Evolutionary conservation across 768 basidiomycete species (phyloP), one percentile per base, ranked within the genome.

Genomic region (Auriscalpium vulgare): DNA sequence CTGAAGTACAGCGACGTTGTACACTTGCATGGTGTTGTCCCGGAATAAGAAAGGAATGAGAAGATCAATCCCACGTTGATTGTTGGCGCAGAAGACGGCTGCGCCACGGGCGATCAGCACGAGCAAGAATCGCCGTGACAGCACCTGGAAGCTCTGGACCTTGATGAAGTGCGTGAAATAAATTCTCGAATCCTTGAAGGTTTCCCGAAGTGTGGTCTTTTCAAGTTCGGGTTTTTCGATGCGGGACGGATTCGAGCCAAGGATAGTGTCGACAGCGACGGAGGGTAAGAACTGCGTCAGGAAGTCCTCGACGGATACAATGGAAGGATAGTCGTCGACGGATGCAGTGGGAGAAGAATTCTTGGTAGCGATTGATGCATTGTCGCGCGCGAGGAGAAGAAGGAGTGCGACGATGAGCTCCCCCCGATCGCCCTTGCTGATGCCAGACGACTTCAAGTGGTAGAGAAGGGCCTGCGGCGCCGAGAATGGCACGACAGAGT

Each of bases 371-470:
- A 29, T 29, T 29, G 29, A 29, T 17, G 66, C 67, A n/a, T 53
- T 56, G 50, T 69, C 67, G 16, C 62, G 62, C 16, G 68, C 69
- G 19, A 59, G 35, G 38, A 65, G 44, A 44, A 65, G 50, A 23
- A 68, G 54, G 10, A 62, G 43, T 38, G 56, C 54, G 7, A 52
- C 58, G 16, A 61, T 53, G 35, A 67, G 51, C 54, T 68, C 68
- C 35, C 68, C 67, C 14, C 63, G 54, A 17, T 60, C 44, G 19
- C 67, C 69, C 36, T 56, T 57, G 58, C 64, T 47, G 23, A 70
- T 37, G 43, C 45, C 50, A 35, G 57, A 60, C 23, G 11, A 13
- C 8, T 19, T 35, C 14, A 60, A 3, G 10, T 56, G 46, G n/a
- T 52, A 23, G 16, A 37, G 10, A 38, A n/a, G 46, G 34, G 9